phyloP scores from a whole-genome alignment of 2,329 filamentous ascomycete genomes.

The Aspergillus sergii region DNA sequence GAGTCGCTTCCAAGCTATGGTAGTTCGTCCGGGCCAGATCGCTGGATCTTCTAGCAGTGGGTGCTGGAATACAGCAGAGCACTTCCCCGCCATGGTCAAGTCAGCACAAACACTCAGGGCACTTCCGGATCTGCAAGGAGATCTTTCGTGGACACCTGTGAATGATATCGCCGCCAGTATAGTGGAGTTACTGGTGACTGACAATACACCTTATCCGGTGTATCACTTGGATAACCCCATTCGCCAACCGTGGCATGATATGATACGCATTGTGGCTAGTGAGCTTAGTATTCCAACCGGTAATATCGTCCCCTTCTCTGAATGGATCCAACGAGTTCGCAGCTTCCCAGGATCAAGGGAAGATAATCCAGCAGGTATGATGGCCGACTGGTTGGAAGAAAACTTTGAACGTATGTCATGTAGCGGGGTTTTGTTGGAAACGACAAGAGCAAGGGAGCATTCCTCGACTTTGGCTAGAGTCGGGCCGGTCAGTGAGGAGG shows the following conservation, averaged over 20 bases:
- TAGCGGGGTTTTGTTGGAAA: slow-evolving; percentile 47
- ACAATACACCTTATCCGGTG: slow-evolving; percentile 30
- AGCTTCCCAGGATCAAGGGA: slow-evolving; percentile 18
- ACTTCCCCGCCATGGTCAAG: slow-evolving; percentile 56
- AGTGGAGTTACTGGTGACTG: slow-evolving; percentile 34
- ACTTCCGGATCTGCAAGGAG: slow-evolving; percentile 47
- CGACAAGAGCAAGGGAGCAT: slow-evolving; percentile 36
- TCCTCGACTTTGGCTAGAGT: slow-evolving; percentile 27
- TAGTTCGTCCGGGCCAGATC: slow-evolving; percentile 55
- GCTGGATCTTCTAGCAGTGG: slow-evolving; percentile 53
- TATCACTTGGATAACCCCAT: slow-evolving; percentile 53
- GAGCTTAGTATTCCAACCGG: slow-evolving; percentile 34
- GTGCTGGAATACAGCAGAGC: slow-evolving; percentile 58
- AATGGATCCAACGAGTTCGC: slow-evolving; percentile 46
- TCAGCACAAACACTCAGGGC: slow-evolving; percentile 49
- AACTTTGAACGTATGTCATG: slow-evolving; percentile 50
- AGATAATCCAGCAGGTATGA: slow-evolving; percentile 33
- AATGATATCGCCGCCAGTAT: slow-evolving; percentile 41
- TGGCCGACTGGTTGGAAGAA: slow-evolving; percentile 35
- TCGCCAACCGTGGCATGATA: slow-evolving; percentile 44
- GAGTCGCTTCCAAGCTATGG: slow-evolving; percentile 46
- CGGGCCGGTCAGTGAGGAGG: slow-evolving; percentile 8
- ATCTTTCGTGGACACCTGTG: slow-evolving; percentile 51
- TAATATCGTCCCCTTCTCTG: slow-evolving; percentile 41
- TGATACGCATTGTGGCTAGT: slow-evolving; percentile 37